Base-by-base conservation (phyloP, 306 rosid genomes). In the Spatholobus suberectus region DNA sequence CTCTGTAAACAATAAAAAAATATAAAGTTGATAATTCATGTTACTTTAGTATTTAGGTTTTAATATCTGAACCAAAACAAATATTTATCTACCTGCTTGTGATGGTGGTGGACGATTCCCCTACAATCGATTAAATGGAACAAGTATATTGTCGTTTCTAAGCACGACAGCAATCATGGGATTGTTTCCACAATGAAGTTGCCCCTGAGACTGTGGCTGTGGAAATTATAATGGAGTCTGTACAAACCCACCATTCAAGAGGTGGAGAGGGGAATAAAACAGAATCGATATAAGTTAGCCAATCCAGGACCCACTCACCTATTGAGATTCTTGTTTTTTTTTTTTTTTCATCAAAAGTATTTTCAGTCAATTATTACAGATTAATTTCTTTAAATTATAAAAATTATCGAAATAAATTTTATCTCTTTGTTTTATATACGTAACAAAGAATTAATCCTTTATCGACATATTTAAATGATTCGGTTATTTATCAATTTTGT, bases 161-260 rank as follows among this genome's bases (percentile, higher is more conserved):
- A 65, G 84, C 2, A 41, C 0, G 78, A 67, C 87, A 84, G 49
- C 55, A 84, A 84, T 84, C 15, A 84, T 74, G 76, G 1, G 17
- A 54, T n/a, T 74, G 84, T 73, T 74, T 55, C 77, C 66, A 70
- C 9, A 1, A 68, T 32, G 26, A 77, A 77, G 11, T 76, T 61
- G 46, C 62, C 44, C 5, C 18, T 1, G 2, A 27, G 13, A 3
- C n/a, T 43, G 20, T 41, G 72, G 32, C 4, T 76, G 24, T 58
- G 82, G 51, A 71, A 21, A 46, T 6, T 51, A 38, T 41, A 32
- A 51, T 83, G 40, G 70, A 63, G 0, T 63, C 35, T 80, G 61
- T 84, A 79, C 77, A 54, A 26, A 32, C 27, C 72, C 87, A 38
- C 80, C 65, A 77, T 73, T 18, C 24, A 0, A 1, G 37, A 59